Conservation (phyloP, 1,139 yeast species). For the Scheffersomyces titani region DNA sequence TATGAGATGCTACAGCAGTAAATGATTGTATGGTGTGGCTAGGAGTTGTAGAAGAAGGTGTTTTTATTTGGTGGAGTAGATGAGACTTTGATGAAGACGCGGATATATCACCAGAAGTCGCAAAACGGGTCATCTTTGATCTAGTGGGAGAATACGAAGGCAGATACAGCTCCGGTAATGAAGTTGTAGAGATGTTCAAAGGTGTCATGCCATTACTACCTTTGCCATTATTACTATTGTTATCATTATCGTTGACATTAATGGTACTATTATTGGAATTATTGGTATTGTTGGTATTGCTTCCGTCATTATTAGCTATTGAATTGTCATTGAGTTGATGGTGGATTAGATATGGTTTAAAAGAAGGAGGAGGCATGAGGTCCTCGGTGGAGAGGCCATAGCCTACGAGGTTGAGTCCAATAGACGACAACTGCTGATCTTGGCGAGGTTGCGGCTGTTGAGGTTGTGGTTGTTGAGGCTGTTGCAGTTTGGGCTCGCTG, state of each 20-base stretch:
- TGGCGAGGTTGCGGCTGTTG: background rate
- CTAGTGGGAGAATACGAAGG: background rate
- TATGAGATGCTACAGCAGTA: slow-evolving; percentile 30
- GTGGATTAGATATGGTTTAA: slow-evolving; percentile 5
- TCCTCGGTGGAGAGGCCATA: slow-evolving; percentile 30
- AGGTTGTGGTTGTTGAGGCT: background rate
- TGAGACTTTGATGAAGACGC: slow-evolving; percentile 1
- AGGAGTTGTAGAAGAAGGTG: slow-evolving; percentile 4
- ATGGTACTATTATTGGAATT: background rate
- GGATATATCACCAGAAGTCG: background rate
- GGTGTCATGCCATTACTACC: background rate
- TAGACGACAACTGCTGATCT: slow-evolving; percentile 13
- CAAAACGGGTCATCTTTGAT: background rate
- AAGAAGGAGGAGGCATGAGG: slow-evolving; percentile 23
- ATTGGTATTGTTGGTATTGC: background rate
- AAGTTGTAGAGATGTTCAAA: slow-evolving; percentile 4
- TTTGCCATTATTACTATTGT: background rate
- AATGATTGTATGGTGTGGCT: slow-evolving; percentile 32
- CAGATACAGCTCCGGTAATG: slow-evolving; percentile 7
- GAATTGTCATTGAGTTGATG: background rate
- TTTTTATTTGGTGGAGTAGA: background rate
- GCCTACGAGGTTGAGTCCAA: slow-evolving; percentile 25
- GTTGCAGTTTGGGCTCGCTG: background rate
- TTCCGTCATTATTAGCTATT: background rate
- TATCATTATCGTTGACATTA: background rate